These are phyloP conservation scores for Forsythia suspensa DNA, from an alignment of 257 asterid genomes.

Conservation along the genomic window DNA sequence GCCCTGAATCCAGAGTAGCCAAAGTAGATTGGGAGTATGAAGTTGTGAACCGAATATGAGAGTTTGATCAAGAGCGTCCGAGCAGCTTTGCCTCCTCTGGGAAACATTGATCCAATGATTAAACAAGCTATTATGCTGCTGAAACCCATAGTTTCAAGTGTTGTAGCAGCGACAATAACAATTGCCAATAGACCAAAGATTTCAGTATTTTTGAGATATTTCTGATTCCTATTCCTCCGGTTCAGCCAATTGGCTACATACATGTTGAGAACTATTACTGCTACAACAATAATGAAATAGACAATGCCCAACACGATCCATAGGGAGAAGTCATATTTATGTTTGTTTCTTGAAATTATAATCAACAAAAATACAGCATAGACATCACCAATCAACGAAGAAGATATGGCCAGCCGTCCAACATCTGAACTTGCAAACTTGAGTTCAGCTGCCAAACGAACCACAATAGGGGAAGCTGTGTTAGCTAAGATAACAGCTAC, in stretches of 20 bases:
- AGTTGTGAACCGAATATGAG: slow-evolving; percentile 73
- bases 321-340: not conserved
- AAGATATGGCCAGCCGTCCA: slow-evolving; percentile 81
- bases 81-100: slow-evolving; percentile 88
- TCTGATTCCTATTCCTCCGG: slow-evolving; percentile 67
- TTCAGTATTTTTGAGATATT: slow-evolving; percentile 79
- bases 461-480: slow-evolving; percentile 83
- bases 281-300: slow-evolving; percentile 41
- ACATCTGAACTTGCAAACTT: slow-evolving; percentile 76
- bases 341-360: slow-evolving; percentile 44
- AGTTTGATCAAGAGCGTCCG: slow-evolving; percentile 83
- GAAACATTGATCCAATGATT: slow-evolving; percentile 81
- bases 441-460: slow-evolving; percentile 80
- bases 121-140: slow-evolving; percentile 86
- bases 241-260: slow-evolving; percentile 66
- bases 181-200: slow-evolving; percentile 61
- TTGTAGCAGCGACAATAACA: slow-evolving; percentile 67
- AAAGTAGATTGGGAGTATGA: slow-evolving; percentile 86
- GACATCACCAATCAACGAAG: slow-evolving; percentile 69
- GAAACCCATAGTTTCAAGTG: slow-evolving; percentile 71
- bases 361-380: slow-evolving; percentile 70
- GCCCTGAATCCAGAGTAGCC: slow-evolving; percentile 94
- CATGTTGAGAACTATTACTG: slow-evolving; percentile 54
- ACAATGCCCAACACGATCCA: slow-evolving; percentile 50
- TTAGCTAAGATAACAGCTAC: slow-evolving; percentile 67